phyloP scores from a whole-genome alignment of 176 grass and related monocot species.

The Cenchrus americanus region DNA sequence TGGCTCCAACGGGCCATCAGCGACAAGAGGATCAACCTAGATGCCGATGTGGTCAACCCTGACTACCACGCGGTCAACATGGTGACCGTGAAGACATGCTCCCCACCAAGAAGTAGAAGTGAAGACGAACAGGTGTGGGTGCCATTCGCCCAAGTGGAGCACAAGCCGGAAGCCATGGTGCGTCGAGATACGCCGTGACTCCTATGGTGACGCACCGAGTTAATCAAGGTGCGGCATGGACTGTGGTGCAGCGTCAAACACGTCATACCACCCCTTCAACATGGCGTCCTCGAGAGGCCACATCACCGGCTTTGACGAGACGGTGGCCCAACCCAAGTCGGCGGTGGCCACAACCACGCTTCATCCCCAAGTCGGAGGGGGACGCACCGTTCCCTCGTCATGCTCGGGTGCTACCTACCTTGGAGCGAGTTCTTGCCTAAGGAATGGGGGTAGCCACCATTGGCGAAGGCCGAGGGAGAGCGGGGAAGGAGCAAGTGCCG shows the following conservation, averaged over 20 bases:
- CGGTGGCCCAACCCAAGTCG: neutral
- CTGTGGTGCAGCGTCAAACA: neutral
- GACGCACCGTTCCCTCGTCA: neutral
- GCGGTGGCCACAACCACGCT: neutral
- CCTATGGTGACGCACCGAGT: rapidly evolving
- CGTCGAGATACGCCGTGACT: rapidly evolving
- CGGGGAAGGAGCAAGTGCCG: neutral
- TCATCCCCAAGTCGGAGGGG: neutral
- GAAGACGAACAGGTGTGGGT: neutral
- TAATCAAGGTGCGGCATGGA: rapidly evolving
- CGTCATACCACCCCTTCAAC: neutral
- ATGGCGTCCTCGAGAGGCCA: neutral
- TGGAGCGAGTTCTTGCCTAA: neutral
- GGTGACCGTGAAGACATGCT: neutral
- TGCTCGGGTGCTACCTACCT: rapidly evolving
- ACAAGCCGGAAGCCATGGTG: neutral
- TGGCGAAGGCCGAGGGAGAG: rapidly evolving
- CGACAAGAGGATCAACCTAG: neutral
- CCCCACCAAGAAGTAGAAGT: too few species aligned
- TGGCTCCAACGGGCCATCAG: neutral
- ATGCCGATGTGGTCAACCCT: neutral
- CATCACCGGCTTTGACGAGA: neutral
- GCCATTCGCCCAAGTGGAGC: neutral
- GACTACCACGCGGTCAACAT: neutral
- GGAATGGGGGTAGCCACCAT: rapidly evolving